phyloP scores from a whole-genome alignment of 306 rosid genomes.

The Malus asiatica region DNA sequence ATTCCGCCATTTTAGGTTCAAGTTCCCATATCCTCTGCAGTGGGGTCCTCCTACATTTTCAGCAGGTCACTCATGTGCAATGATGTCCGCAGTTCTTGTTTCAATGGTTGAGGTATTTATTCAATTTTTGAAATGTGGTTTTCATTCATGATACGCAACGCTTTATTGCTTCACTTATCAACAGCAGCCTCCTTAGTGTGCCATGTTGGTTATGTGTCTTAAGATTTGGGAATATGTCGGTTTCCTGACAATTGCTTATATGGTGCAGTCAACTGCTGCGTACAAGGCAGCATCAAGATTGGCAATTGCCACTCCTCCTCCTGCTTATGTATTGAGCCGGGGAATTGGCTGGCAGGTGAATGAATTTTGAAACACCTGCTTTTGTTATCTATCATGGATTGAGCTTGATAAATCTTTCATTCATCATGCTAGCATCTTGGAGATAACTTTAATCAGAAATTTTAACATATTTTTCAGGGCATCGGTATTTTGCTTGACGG shows the following conservation, averaged over 20 bases:
- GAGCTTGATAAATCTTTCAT: not conserved
- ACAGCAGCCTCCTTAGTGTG: not conserved
- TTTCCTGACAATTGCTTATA: slow-evolving; percentile 9
- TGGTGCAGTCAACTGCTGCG: slow-evolving; percentile 81
- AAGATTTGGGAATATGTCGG: not conserved
- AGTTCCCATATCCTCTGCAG: slow-evolving; percentile 91
- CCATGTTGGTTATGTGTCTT: not conserved
- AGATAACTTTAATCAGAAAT: not conserved
- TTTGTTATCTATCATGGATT: not conserved
- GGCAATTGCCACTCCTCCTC: slow-evolving; percentile 98
- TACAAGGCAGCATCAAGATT: slow-evolving; percentile 87
- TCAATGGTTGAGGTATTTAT: slow-evolving; percentile 93
- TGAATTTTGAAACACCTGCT: not conserved
- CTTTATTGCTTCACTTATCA: not conserved
- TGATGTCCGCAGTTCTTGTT: slow-evolving; percentile 92
- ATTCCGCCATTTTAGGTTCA: slow-evolving; percentile 52
- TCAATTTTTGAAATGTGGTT: not conserved
- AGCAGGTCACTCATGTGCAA: slow-evolving; percentile 94
- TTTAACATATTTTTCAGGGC: slow-evolving; percentile 44
- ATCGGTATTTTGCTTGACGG: slow-evolving; percentile 83
- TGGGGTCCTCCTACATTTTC: slow-evolving; percentile 99
- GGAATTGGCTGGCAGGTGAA: slow-evolving; percentile 99
- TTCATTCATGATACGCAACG: not conserved
- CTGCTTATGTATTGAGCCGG: slow-evolving; percentile 92
- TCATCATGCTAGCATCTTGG: not conserved